phyloP scores from a whole-genome alignment of 2,329 filamentous ascomycete species.

The Alternaria ethzedia region DNA sequence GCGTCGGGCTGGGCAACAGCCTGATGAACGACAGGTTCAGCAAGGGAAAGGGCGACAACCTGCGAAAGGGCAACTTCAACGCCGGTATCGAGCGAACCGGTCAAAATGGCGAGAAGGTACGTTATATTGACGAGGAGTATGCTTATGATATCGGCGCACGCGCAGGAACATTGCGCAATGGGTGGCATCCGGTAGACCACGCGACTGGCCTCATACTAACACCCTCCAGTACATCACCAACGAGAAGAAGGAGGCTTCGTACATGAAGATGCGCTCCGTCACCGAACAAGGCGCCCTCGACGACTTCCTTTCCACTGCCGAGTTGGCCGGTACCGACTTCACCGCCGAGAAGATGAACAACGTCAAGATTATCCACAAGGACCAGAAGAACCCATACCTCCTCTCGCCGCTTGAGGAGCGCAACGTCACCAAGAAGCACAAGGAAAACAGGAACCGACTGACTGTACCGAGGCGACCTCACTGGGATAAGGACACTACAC shows the following conservation, averaged over 20 bases:
- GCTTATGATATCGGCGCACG: background rate
- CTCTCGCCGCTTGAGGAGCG: constrained; percentile 85
- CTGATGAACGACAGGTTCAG: constrained; percentile 99
- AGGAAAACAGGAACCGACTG: constrained; percentile 76
- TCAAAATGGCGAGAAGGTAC: constrained; percentile 75
- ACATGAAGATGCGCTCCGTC: constrained; percentile 99
- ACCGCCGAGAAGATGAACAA: constrained; percentile 99
- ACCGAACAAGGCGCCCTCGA: constrained; percentile 96
- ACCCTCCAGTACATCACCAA: constrained; percentile 80
- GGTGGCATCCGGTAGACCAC: background rate
- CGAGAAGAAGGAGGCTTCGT: constrained; percentile 85
- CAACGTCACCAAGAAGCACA: constrained; percentile 78
- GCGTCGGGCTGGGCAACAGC: constrained; percentile 92
- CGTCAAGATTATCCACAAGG: constrained; percentile 96
- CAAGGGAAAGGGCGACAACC: constrained; percentile 84
- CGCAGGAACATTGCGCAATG: background rate
- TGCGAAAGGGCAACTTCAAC: constrained; percentile 72
- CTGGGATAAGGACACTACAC: constrained; percentile 87
- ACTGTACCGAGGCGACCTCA: constrained; percentile 88
- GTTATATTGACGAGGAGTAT: constrained; percentile 16
- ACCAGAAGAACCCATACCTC: constrained; percentile 94
- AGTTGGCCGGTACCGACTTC: constrained; percentile 97
- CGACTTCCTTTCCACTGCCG: constrained; percentile 93
- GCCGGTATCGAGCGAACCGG: constrained; percentile 73
- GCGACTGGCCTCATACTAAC: constrained; percentile 27